Base-by-base conservation (phyloP, 257 asterid species). In the Coffea eugenioides region DNA sequence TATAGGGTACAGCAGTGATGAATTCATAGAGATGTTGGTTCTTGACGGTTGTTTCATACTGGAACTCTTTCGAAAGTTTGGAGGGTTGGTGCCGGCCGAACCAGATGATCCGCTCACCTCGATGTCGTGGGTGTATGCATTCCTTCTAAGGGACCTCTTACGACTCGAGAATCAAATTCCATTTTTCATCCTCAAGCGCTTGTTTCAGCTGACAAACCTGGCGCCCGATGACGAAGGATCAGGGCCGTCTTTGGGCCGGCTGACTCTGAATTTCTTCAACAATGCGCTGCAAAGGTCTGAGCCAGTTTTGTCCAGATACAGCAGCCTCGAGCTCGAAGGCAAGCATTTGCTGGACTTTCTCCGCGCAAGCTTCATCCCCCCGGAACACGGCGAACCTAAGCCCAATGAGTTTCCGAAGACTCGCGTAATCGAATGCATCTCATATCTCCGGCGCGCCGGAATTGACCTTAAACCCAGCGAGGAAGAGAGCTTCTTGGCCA, bases 161-260 rank as follows among this genome's bases (percentile, higher is more conserved):
- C 78, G 96, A 49, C 85, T 95, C 13, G 97, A 95, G 49, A 95
- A 95, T 71, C 99, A 95, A 89, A 87, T 93, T 77, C 98, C 99
- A 3, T 91, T 91, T 82, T 92, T 90, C 83, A 23, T 93, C 2
- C 97, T 95, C 4, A 85, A 88, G 68, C 51, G 83, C 23, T 46
- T 95, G 57, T 93, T 90, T n/a, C 91, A 95, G 2, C 83, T 93
- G 3, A 91, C 97, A 39, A 39, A 2, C 0, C 64, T 43, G 41
- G 11, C 80, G 74, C 85, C 90, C 8, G 5, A 4, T 39, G 82
- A 45, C 1, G 92, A 81, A 10, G 85, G 82, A 78, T 54, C 95
- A 0, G 86, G 85, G 0, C 89, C 87, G 0, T 69, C 92, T 21
- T 81, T 95, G 1, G 66, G 91, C 3, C 76, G 20, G 1, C 36